These are phyloP conservation scores for Leccinum incarnatum DNA, from an alignment of 768 basidiomycete species.

Conservation along the genomic window DNA sequence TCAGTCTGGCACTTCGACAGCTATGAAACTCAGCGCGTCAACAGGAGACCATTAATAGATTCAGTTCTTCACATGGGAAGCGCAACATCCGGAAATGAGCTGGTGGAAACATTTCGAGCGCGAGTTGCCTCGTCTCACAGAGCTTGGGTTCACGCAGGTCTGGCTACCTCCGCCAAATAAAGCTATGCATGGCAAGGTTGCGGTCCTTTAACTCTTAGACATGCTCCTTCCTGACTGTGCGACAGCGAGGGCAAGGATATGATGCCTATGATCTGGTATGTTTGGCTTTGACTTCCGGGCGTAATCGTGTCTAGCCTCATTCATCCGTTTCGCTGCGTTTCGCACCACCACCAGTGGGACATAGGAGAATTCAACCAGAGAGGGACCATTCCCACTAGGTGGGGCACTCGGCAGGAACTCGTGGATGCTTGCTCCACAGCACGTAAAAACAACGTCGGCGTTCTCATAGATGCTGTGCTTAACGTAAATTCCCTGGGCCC, in stretches of 20 bases:
- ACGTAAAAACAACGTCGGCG: slow-evolving; percentile 62
- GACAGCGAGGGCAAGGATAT: slow-evolving; percentile 70
- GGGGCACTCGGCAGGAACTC: slow-evolving; percentile 85
- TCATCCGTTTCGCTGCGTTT: neutral
- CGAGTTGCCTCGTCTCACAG: slow-evolving; percentile 59
- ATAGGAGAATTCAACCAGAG: slow-evolving; percentile 83
- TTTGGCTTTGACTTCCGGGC: neutral
- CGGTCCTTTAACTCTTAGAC: neutral
- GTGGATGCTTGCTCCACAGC: slow-evolving; percentile 68
- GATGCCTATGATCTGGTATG: slow-evolving; percentile 83
- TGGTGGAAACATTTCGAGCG: slow-evolving; percentile 80
- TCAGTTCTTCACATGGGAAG: slow-evolving; percentile 87
- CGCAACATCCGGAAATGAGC: slow-evolving; percentile 51
- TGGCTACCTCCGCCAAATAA: slow-evolving; percentile 88
- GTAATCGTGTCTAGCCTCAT: neutral
- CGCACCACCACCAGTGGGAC: slow-evolving; percentile 61
- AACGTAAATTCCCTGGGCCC: slow-evolving; percentile 51
- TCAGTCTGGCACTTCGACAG: slow-evolving; percentile 27
- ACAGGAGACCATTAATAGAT: slow-evolving; percentile 39
- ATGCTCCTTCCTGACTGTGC: slow-evolving; percentile 8
- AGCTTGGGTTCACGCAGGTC: slow-evolving; percentile 73
- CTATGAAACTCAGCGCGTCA: neutral
- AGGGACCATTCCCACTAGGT: slow-evolving; percentile 67
- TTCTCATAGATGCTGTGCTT: slow-evolving; percentile 84
- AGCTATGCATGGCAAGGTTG: slow-evolving; percentile 55